Base-by-base conservation (phyloP, 805 yeast species). In the Saturnispora gosingensis region DNA sequence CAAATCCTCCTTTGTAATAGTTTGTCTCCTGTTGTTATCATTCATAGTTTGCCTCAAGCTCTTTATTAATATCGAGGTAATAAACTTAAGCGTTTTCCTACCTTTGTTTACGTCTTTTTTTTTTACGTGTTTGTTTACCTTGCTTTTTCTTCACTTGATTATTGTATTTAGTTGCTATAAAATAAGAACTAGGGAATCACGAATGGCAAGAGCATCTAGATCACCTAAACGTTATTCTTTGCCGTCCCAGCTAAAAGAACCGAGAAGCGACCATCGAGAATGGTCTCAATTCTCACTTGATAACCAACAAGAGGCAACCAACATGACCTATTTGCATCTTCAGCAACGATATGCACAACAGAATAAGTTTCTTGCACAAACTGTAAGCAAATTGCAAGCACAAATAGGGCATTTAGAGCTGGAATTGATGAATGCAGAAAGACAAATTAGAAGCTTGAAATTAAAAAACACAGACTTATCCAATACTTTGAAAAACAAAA, bases 331-430 rank as follows among this genome's bases (percentile, higher is more conserved):
- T 38, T 40, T 36, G n/a, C 36, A 44, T 9, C 36, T 61, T 18
- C 60, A 61, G 47, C 51, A 58, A 35, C 59, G 65, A 45, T 73
- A 69, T 49, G 46, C 62, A 5, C 61, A 61, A n/a, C 83, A 78
- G 58, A 84, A 84, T 63, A 72, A 71, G 49, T 73, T 76, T n/a
- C 64, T 85, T 27, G 87, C 87, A 1, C 77, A 73, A 54, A 76
- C 74, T 47, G 82, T 81, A 61, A 74, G 83, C 3, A 61, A 71
- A 22, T 67, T 83, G 61, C 69, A 75, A 72, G 61, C 73, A 38
- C 77, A 72, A 56, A 68, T 83, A 25, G 64, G 74, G 4, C 78
- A 74, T 28, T 62, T 85, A 61, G 88, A 83, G 61, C 61, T 66
- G 11, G 75, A 71, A 53, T 61, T 81, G 25, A 53, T 59, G 30